Percentiles rank a stretch among this genome's conserved stretches.
Conservation (phyloP, 2,329 filamentous ascomycete species). For the Aspergillus awamori region DNA sequence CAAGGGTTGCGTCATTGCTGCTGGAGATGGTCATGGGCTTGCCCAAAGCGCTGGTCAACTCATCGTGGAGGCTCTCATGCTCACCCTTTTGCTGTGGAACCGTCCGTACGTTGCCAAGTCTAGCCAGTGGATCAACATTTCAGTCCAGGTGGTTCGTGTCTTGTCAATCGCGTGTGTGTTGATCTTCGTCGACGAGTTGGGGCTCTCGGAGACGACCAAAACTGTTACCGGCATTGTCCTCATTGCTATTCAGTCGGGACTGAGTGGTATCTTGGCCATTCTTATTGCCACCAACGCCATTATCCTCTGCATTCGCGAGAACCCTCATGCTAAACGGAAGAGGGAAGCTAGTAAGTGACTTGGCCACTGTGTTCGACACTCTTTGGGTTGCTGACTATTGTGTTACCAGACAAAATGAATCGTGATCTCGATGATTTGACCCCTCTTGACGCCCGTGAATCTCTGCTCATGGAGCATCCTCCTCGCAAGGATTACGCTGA, state of each 20-base stretch:
- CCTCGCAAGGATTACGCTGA: conserved; percentile 40
- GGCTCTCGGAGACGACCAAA: conserved; percentile 86
- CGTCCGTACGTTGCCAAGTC: conserved; percentile 86
- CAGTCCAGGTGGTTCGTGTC: conserved; percentile 85
- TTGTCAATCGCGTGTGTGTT: conserved; percentile 87
- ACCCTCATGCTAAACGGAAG: conserved; percentile 84
- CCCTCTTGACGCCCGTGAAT: conserved; percentile 73
- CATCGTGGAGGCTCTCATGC: conserved; percentile 76
- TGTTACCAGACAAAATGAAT: conserved; percentile 68
- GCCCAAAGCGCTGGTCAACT: conserved; percentile 78
- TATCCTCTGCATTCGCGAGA: conserved; percentile 78
- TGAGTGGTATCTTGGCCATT: conserved; percentile 82
- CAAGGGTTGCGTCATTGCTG: conserved; percentile 84
- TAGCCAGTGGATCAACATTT: conserved; percentile 89
- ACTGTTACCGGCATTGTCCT: conserved; percentile 91
- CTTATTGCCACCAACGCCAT: conserved; percentile 88
- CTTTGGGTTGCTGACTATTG: not conserved
- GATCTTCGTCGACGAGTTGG: conserved; percentile 91
- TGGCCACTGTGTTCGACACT: not conserved
- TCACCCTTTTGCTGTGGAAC: conserved; percentile 78
- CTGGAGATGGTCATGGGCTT: conserved; percentile 81
- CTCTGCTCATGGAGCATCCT: conserved; percentile 69
- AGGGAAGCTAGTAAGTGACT: conserved; percentile 79
- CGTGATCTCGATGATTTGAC: conserved; percentile 82
- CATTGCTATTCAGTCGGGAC: conserved; percentile 82